Percentiles rank a stretch among this genome's conserved stretches.
These are phyloP conservation scores for Moesziomyces sp. DNA, from an alignment of 1,284 basidiomycete genomes.

Conservation along the genomic window DNA sequence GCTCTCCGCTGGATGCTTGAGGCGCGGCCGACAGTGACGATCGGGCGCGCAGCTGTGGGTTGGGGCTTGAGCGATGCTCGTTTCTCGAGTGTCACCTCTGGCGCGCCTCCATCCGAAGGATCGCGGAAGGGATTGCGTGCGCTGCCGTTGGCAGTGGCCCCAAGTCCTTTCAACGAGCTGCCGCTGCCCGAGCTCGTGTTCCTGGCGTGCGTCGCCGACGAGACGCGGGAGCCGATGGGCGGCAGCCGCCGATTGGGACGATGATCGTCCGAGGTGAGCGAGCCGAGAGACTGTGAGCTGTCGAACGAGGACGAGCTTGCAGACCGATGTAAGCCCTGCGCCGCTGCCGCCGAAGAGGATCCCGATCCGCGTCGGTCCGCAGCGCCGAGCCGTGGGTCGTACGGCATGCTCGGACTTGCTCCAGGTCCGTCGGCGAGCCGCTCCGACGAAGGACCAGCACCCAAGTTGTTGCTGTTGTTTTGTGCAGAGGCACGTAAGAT, in stretches of 20 bases:
- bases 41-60: slow-evolving; percentile 44
- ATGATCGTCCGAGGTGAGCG: slow-evolving; percentile 30
- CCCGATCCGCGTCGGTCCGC: slow-evolving; percentile 12
- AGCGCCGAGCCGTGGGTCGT: slow-evolving; percentile 3
- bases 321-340: slow-evolving; percentile 18
- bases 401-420: slow-evolving; percentile 14
- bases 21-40: slow-evolving; percentile 54
- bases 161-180: slow-evolving; percentile 1
- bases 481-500: slow-evolving; percentile 19
- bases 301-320: slow-evolving; percentile 31
- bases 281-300: slow-evolving; percentile 28
- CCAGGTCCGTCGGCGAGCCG: slow-evolving; percentile 28
- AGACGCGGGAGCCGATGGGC: slow-evolving; percentile 40
- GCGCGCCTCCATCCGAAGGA: slow-evolving; percentile 17
- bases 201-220: slow-evolving; percentile 9
- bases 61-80: slow-evolving; percentile 31
- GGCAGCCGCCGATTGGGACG: slow-evolving; percentile 32
- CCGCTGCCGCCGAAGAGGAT: slow-evolving; percentile 11
- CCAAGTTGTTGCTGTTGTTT: slow-evolving; percentile 22
- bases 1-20: slow-evolving; percentile 44
- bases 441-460: slow-evolving; percentile 44
- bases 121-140: slow-evolving; percentile 37
- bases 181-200: slow-evolving; percentile 12
- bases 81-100: slow-evolving; percentile 1
- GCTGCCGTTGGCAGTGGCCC: slow-evolving; percentile 1